Evolutionary conservation across 2,329 filamentous ascomycete genomes (phyloP), one percentile per base, ranked within the genome.

Genomic region (Bisporella sp.): DNA sequence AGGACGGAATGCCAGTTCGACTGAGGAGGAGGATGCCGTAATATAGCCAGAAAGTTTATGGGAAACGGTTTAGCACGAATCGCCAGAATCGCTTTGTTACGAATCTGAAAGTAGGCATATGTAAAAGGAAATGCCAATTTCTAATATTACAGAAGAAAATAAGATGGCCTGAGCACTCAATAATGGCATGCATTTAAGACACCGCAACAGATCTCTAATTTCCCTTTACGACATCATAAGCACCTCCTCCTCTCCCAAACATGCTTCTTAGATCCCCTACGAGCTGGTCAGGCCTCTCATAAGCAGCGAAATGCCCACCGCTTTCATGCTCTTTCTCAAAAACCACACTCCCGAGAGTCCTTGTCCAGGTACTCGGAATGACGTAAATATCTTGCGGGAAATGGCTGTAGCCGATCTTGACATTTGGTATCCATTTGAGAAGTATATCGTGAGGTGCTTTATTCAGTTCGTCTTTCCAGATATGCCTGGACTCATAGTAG

Each of bases 401-500:
- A 71, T 37, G 66, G 51, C 28, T 67, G 57, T 46, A 47, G 9
- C 48, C 45, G 37, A 57, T 57, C 43, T 56, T 59, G 1, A 3
- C 5, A 5, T 41, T 5, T 2, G 66, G 39, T 64, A 66, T 7
- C 62, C 60, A 8, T 67, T 65, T 44, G 5, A 50, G 55, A 5
- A 61, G 7, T 33, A 21, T 45, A 12, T 56, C 21, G 53, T 59
- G 46, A 62, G 44, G 53, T 9, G 51, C 50, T 21, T 21, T 21
- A 21, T 21, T 21, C 21, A 21, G 21, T 21, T 21, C 21, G 21
- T 21, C 21, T 21, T 21, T 21, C 6, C 49, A 46, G 35, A 65
- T 64, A 50, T 82, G 79, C 5, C 59, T 65, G 0, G 71, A 69
- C 66, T 90, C 86, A 58, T 89, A 89, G 68, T 92, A 92, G 42